These are phyloP conservation scores for Sequoiadendron giganteum DNA, from an alignment of 75 land plant species.

Conservation along the genomic window DNA sequence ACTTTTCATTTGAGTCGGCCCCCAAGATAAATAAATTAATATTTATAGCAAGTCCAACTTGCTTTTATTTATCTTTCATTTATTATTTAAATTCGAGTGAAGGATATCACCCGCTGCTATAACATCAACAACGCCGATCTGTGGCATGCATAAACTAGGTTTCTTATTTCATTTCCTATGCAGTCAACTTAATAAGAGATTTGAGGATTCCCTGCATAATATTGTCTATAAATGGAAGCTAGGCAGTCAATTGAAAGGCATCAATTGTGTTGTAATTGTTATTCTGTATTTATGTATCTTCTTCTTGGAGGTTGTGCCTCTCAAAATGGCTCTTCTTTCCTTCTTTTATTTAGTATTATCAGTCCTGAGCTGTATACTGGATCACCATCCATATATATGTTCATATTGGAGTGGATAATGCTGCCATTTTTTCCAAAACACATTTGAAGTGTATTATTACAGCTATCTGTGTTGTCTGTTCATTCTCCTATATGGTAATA, in stretches of 20 bases:
- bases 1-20: too few relatives aligned
- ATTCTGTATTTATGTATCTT: too few relatives aligned
- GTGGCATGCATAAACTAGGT: background rate
- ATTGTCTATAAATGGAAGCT: background rate
- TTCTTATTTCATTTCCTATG: background rate
- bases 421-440: background rate
- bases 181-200: background rate
- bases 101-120: too few relatives aligned
- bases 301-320: background rate
- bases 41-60: too few relatives aligned
- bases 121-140: too few relatives aligned
- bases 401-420: background rate
- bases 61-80: too few relatives aligned
- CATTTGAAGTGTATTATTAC: background rate
- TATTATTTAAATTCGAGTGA: too few relatives aligned
- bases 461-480: background rate
- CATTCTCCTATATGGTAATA: background rate
- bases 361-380: background rate
- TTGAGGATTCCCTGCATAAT: background rate
- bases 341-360: background rate
- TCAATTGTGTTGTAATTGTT: background rate
- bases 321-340: background rate
- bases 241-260: too few relatives aligned
- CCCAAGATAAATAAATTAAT: too few relatives aligned
- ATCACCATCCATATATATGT: too few relatives aligned